phyloP scores from a whole-genome alignment of 441 rosid genomes.

The Syzygium syzygioides region DNA sequence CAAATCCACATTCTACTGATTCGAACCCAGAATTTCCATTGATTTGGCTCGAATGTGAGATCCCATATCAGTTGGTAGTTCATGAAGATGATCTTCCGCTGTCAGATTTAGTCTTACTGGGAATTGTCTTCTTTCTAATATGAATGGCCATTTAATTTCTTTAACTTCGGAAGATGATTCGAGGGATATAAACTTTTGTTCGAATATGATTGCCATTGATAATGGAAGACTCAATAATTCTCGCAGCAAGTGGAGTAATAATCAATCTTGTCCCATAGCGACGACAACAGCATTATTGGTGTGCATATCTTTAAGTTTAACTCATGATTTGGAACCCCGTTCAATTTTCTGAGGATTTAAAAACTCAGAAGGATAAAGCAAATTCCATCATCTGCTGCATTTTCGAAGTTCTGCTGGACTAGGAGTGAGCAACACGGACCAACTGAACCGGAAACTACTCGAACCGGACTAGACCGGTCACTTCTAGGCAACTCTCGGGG shows the following conservation, averaged over 20 bases:
- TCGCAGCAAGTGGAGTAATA: too few relatives aligned
- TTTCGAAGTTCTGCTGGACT: not conserved
- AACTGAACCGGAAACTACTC: not conserved
- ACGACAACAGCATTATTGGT: not conserved
- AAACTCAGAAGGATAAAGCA: not conserved
- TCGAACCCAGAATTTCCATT: not conserved
- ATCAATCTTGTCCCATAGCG: too few relatives aligned
- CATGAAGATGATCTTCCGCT: not conserved
- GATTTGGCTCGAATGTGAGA: not conserved
- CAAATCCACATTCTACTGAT: not conserved
- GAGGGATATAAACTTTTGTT: not conserved
- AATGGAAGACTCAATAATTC: too few relatives aligned
- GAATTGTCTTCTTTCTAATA: not conserved
- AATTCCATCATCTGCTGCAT: not conserved
- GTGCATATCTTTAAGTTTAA: not conserved
- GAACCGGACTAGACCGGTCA: rapidly evolving
- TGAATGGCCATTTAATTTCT: not conserved
- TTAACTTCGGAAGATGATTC: not conserved
- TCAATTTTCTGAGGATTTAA: not conserved
- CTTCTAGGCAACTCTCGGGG: rapidly evolving
- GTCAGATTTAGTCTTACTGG: not conserved
- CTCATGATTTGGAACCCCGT: not conserved
- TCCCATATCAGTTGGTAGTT: not conserved
- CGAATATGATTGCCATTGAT: not conserved
- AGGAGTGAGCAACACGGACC: not conserved